phyloP scores from a whole-genome alignment of 1,139 yeast genomes.

The Chernovozyma aurita region DNA sequence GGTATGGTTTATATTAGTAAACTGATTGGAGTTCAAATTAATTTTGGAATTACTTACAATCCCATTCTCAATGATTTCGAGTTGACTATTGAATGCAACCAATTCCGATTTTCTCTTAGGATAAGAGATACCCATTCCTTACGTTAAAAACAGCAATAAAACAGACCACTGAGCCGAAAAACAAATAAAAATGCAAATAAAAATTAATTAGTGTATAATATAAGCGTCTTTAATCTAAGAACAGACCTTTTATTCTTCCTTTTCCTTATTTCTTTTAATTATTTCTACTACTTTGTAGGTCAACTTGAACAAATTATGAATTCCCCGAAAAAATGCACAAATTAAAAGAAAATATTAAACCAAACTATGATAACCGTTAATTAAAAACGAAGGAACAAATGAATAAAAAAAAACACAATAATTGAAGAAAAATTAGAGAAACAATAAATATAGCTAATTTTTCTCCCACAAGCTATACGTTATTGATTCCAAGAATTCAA shows the following conservation, averaged over 20 bases:
- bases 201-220: not conserved
- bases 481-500: no score
- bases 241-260: no score
- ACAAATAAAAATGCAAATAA: no score
- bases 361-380: no score
- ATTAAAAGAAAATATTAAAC: conserved; percentile 2
- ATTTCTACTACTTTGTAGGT: no score
- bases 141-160: not conserved
- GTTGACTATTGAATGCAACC: conserved; percentile 27
- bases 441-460: no score
- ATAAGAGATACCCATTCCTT: conserved; percentile 8
- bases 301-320: conserved; percentile 1
- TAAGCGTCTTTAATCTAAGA: not conserved
- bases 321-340: conserved; percentile 1
- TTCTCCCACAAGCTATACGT: no score
- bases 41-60: conserved; percentile 10
- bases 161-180: no score
- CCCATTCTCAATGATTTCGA: conserved; percentile 22
- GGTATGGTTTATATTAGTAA: conserved; percentile 6
- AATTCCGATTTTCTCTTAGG: conserved; percentile 26
- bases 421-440: no score
- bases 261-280: no score
- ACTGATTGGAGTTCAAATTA: conserved; percentile 10
- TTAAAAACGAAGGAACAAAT: not conserved
- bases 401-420: conserved; percentile 3